phyloP scores from a whole-genome alignment of 2,329 filamentous ascomycete species.

The Diaporthe humulicola region DNA sequence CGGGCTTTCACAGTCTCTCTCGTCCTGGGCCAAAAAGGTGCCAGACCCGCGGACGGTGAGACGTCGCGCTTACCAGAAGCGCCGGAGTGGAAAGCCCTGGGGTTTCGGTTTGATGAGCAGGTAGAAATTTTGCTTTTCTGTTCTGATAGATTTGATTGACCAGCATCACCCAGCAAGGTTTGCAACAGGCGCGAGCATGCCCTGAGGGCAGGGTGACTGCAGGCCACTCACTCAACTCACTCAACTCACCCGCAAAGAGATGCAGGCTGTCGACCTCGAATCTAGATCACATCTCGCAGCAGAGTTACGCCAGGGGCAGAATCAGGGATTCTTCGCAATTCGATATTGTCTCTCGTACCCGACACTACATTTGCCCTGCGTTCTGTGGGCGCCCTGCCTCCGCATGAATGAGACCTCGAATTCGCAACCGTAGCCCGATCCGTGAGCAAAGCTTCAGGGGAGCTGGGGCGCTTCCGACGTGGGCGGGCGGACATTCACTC shows the following conservation, averaged over 20 bases:
- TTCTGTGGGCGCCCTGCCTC: constrained; percentile 22
- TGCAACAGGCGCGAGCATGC: constrained; percentile 24
- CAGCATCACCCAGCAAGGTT: constrained; percentile 39
- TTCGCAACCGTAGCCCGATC: constrained; percentile 31
- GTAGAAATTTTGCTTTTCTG: constrained; percentile 36
- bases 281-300: constrained; percentile 14
- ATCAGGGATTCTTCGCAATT: constrained; percentile 4
- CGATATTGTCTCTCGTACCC: constrained; percentile 17
- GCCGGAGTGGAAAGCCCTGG: constrained; percentile 21
- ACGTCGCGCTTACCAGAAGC: constrained; percentile 43
- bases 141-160: constrained; percentile 38
- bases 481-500: not conserved
- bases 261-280: constrained; percentile 22
- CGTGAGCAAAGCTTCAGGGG: constrained; percentile 26
- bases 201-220: not conserved
- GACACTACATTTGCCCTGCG: not conserved
- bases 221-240: not conserved
- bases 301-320: constrained; percentile 12
- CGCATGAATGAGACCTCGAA: constrained; percentile 31
- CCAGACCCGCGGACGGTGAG: constrained; percentile 41
- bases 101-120: constrained; percentile 29
- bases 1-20: constrained; percentile 31
- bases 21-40: not conserved
- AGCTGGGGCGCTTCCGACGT: constrained; percentile 2
- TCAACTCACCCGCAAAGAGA: constrained; percentile 14